Percentiles rank a stretch among this genome's conserved stretches.
Evolutionary conservation across 2,329 filamentous ascomycete genomes (phyloP).

Genomic region (Diaporthe sp.): DNA sequence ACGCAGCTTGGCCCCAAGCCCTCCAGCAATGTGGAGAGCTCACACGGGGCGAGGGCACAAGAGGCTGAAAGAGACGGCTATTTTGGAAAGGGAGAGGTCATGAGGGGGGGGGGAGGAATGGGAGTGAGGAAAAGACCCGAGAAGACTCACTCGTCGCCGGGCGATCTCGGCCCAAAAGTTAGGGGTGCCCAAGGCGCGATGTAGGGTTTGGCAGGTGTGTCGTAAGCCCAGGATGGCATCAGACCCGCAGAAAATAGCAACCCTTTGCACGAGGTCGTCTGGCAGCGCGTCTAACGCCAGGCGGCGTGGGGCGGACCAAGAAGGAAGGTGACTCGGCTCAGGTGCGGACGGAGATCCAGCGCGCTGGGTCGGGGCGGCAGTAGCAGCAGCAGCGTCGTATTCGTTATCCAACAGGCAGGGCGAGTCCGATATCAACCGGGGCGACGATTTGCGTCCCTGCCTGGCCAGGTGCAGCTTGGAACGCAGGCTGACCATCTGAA

Average conservation of each 20-base stretch:
- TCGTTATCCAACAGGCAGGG: conserved; percentile 27
- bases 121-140: not conserved
- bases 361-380: conserved; percentile 1
- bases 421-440: conserved; percentile 18
- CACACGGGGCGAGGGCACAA: not conserved
- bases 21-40: conserved; percentile 14
- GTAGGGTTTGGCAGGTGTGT: conserved; percentile 26
- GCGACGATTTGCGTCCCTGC: conserved; percentile 34
- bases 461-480: conserved; percentile 35
- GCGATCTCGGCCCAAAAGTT: conserved; percentile 23
- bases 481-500: conserved; percentile 35
- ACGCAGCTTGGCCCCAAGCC: not conserved
- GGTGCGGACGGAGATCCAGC: conserved; percentile 17
- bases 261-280: conserved; percentile 32
- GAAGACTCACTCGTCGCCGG: conserved; percentile 29
- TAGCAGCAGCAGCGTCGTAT: conserved; percentile 34
- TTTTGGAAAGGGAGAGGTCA: not conserved
- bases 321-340: conserved; percentile 6
- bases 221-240: conserved; percentile 27
- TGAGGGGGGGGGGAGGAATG: not conserved
- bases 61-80: no score
- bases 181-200: conserved; percentile 13
- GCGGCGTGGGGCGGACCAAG: conserved; percentile 19
- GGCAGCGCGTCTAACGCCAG: conserved; percentile 29
- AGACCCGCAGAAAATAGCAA: conserved; percentile 29